These are phyloP conservation scores for Podaxis sp. DNA, from an alignment of 768 basidiomycete species.

Conservation along the genomic window DNA sequence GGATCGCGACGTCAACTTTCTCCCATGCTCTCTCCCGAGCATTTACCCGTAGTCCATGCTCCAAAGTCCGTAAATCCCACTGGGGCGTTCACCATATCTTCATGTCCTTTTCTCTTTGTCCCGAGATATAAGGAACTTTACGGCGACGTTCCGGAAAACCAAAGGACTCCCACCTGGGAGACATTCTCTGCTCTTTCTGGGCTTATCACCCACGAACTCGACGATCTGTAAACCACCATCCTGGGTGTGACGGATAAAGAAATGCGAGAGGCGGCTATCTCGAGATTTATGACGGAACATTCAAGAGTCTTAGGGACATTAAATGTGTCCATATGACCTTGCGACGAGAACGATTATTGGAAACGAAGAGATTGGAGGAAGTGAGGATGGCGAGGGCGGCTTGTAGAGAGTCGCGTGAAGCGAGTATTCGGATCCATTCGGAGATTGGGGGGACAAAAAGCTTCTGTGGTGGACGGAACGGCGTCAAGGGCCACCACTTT, in stretches of 20 bases:
- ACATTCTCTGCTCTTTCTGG: neutral
- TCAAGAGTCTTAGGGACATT: neutral
- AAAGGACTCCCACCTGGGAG: neutral
- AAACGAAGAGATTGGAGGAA: neutral
- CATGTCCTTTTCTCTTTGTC: neutral
- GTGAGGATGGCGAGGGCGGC: neutral
- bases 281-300: neutral
- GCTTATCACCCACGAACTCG: neutral
- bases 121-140: neutral
- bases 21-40: neutral
- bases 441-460: neutral
- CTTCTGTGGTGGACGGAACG: neutral
- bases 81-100: neutral
- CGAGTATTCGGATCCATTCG: neutral
- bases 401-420: neutral
- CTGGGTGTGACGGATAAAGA: neutral
- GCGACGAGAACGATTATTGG: neutral
- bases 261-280: neutral
- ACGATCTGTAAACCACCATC: neutral
- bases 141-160: neutral
- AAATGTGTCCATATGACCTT: neutral
- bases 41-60: neutral
- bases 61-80: neutral
- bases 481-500: neutral
- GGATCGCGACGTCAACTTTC: neutral